Evolutionary conservation across 139 green algal genomes (phyloP).

Genomic region (Ostreobium quekettii): DNA sequence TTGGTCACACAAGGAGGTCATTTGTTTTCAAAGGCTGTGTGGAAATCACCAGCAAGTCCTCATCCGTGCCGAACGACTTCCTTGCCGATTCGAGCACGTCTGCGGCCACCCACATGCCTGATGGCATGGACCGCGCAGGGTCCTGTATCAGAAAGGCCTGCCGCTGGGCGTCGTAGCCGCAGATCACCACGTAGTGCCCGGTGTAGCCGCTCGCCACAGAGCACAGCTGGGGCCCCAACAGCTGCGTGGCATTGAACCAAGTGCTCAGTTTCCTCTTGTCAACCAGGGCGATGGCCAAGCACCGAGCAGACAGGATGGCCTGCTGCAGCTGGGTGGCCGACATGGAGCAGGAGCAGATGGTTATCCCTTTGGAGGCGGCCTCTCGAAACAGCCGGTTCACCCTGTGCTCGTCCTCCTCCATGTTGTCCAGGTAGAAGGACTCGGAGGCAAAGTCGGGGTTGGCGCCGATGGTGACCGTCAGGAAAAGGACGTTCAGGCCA

Average conservation of each 20-base stretch:
- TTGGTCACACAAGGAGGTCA: too few species aligned
- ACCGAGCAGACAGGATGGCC: slow-evolving; percentile 32
- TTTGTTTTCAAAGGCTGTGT: too few species aligned
- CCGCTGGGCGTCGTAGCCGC: slow-evolving; percentile 33
- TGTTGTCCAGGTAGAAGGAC: slow-evolving; percentile 73
- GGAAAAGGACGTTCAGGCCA: slow-evolving; percentile 49
- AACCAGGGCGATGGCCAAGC: slow-evolving; percentile 66
- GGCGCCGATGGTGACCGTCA: slow-evolving; percentile 68
- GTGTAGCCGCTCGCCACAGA: slow-evolving; percentile 8
- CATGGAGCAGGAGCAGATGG: not conserved
- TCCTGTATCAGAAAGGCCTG: slow-evolving; percentile 43
- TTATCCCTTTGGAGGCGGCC: not conserved
- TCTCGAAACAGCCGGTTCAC: slow-evolving; percentile 67
- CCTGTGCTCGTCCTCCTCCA: slow-evolving; percentile 62
- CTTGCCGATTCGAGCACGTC: slow-evolving; percentile 42
- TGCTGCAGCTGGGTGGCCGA: slow-evolving; percentile 21
- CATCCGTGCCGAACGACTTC: slow-evolving; percentile 59
- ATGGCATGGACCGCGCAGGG: slow-evolving; percentile 28
- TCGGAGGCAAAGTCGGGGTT: slow-evolving; percentile 73
- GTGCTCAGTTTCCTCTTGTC: slow-evolving; percentile 63
- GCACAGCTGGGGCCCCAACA: not conserved
- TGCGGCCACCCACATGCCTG: slow-evolving; percentile 21
- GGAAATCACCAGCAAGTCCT: slow-evolving; percentile 56
- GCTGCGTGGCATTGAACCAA: slow-evolving; percentile 28
- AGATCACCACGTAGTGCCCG: slow-evolving; percentile 56